Base-by-base conservation (phyloP, 2,329 filamentous ascomycete species). In the Dichotomopilus funicola region DNA sequence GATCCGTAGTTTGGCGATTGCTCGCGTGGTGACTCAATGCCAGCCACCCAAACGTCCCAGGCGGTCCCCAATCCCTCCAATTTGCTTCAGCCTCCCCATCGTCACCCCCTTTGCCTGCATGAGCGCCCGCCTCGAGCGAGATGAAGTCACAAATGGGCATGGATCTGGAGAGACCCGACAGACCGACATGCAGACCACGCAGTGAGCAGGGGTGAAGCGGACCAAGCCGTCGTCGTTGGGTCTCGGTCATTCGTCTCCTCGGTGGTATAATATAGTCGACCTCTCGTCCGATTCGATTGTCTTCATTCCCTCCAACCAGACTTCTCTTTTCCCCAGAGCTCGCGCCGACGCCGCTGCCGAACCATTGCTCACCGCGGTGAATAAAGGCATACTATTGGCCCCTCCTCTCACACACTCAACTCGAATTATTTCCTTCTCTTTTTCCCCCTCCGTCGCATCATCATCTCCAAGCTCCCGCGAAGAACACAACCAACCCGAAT, bases 21-120 rank as follows among this genome's bases (percentile, higher is more conserved):
- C 46, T 51, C 37, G 57, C 51, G 41, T 49, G 45, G 56, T 60
- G 58, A 62, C 56, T 60, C 60, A 60, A 51, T 53, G 53, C 59
- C 59, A 61, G 46, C 55, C 56, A 55, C 58, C 45, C 42, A 12
- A 35, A 36, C 34, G 13, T 31, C 37, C 37, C 27, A 27, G 19
- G 19, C 19, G 19, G 19, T 27, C 19, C 19, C 19, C 19, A 27
- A 27, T 27, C 19, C 19, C 19, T 27, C 19, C 19, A 27, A 27
- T 9, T 19, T 37, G 11, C 41, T 13, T 53, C 49, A 47, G 37
- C 49, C 50, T 55, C 49, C 42, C 27, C 40, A 19, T 48, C 33
- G 50, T 51, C 51, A n/a, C 31, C 50, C 47, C 11, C 19, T 27
- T 34, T 49, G 49, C 50, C 50, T 51, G 54, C 53, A 52, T 46